Evolutionary conservation across 2,329 filamentous ascomycete genomes (phyloP), one percentile per base, ranked within the genome.

Genomic region (Stylonectria norvegica): DNA sequence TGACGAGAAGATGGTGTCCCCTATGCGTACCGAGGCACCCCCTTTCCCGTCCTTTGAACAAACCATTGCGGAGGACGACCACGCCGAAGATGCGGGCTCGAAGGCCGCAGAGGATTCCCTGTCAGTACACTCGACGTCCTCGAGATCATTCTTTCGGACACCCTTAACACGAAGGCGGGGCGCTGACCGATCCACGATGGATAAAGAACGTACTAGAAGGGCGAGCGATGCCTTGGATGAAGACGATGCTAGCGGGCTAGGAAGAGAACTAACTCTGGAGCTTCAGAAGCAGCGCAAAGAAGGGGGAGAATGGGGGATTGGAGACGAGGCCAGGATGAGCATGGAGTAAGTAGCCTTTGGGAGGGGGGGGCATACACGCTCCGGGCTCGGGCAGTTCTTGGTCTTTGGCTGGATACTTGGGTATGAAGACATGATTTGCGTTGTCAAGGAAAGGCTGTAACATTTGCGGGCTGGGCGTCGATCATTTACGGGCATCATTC

Each of bases 261-360:
- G 68, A 18, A 54, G 70, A 18, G 66, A 69, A 39, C 59, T 76
- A 4, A 71, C 75, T 40, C 58, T 79, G 34, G 68, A 76, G 61
- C 65, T 78, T 55, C 69, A 80, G 62, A 70, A 72, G 50, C 59
- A 73, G 48, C 64, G 72, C 49, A 69, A 66, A 56, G 79, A 76
- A 51, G 81, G 69, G 51, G 76, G 65, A 3, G 77, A 79, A 55
- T 89, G 89, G 82, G 86, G 87, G 0, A 76, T 94, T 35, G 86
- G 86, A 1, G 89, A 95, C 60, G 89, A 95, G 58, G 81, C 85
- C 17, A 75, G 84, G 56, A 93, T 95, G 85, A 85, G 81, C 20
- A 68, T 95, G 51, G 88, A 91, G 43, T 56, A 44, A 55, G 33
- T 18, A 15, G 27, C 11, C 16, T n/a, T 18, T 27, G 30, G 7